Evolutionary conservation across 805 yeast species (phyloP), one percentile per base, ranked within the genome.

Genomic region (Starmerella geochares): DNA sequence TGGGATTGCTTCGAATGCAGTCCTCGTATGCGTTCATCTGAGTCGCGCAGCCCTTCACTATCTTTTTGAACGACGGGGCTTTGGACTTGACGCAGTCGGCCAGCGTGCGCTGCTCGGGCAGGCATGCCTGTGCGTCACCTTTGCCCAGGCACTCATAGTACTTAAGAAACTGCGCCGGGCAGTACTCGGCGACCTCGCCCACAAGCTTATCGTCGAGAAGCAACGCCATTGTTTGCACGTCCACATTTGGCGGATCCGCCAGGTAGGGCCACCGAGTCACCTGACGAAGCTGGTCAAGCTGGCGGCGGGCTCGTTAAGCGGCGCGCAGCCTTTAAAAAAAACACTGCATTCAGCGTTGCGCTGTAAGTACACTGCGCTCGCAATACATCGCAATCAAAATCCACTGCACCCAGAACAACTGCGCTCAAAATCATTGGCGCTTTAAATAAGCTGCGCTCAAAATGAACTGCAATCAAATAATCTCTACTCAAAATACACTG

Each of bases 41-140:
- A 3, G 69, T 70, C 11, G 76, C 70, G 64, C 95, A 85, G 27
- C 74, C 71, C 24, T 70, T 68, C 60, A 82, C 79, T 56, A 85
- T 83, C 60, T 72, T 76, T 60, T 78, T 79, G 64, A 83, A 83
- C 8, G 84, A 73, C 1, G 94, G 90, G 14, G 83, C 90, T 33
- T 69, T 65, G 13, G 68, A 67, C 59, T 72, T 75, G 54, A 85
- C 84, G 64, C 95, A 85, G 17, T 60, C 57, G 16, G 85, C 74
- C 32, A 85, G 70, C 17, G 70, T 71, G 36, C 65, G 63, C 64
- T 83, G 94, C 54, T 79, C 75, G 35, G 62, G 63, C 0, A 67
- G 63, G 61, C 94, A 85, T 51, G 57, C 55, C 47, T 59, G 47
- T 7, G 77, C 78, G 48, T 72, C 73, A 35, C 80, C 80, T 25